Percentiles rank a stretch among this genome's conserved stretches.
Conservation (phyloP, 139 green algal species). For the Chlorella sp. region DNA sequence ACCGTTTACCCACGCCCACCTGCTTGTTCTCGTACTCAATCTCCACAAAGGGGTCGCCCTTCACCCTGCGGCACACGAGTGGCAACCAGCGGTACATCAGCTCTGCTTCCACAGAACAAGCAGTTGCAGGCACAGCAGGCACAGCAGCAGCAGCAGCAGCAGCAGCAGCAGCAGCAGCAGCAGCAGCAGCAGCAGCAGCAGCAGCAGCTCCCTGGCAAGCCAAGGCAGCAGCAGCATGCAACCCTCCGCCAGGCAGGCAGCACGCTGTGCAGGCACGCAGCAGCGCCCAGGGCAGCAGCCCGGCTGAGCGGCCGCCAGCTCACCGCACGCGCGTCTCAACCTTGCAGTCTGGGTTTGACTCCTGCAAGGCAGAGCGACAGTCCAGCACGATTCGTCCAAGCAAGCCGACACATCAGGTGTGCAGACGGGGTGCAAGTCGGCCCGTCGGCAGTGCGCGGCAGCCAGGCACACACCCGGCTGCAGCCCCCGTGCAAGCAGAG, state of each 20-base stretch:
- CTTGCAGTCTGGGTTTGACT: conserved; percentile 44
- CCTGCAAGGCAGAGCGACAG: too few species aligned
- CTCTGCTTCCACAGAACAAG: too few species aligned
- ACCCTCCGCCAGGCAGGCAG: not conserved
- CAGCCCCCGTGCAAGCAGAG: too few species aligned
- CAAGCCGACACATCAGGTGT: too few species aligned
- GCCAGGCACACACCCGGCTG: too few species aligned
- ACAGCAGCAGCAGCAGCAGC: not conserved
- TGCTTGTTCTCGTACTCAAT: conserved; percentile 49
- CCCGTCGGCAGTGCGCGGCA: too few species aligned
- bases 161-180: not conserved
- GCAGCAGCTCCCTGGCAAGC: too few species aligned
- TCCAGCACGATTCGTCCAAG: too few species aligned
- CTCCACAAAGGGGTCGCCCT: conserved; percentile 42
- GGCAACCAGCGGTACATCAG: too few species aligned
- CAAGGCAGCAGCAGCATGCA: not conserved
- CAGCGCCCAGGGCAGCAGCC: too few species aligned
- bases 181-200: not conserved
- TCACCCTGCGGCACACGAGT: conserved; percentile 31
- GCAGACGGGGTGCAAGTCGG: too few species aligned
- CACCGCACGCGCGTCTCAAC: conserved; percentile 35
- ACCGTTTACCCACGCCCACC: not conserved
- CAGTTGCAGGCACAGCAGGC: not conserved
- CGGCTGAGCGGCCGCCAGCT: not conserved
- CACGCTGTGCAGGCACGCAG: too few species aligned